A percentile compares a stretch with the other conserved stretches of the same genome.
Conservation (phyloP, 31 red algal species). For the Asparagopsis taxiformis region DNA sequence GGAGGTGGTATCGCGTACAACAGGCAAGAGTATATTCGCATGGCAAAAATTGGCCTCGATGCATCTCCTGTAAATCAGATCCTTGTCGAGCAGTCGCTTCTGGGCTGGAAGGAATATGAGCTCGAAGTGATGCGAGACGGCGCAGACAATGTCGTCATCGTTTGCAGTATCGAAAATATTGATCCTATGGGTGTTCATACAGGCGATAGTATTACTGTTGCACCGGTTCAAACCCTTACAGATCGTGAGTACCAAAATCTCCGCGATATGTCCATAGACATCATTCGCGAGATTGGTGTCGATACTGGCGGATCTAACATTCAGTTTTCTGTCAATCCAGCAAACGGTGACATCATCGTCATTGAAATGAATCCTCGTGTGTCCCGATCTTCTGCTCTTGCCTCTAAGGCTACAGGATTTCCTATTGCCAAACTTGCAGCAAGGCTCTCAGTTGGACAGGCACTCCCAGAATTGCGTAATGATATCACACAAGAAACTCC, state of each 20-base stretch:
- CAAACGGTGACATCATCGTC: slow-evolving; percentile 92
- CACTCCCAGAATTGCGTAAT: slow-evolving; percentile 81
- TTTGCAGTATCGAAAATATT: slow-evolving; percentile 98
- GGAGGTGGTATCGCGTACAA: slow-evolving; percentile 99
- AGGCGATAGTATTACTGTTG: slow-evolving; percentile 99
- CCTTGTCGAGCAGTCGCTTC: slow-evolving; percentile 91
- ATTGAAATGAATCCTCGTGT: slow-evolving; percentile 99
- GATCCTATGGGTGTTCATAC: slow-evolving; percentile 99
- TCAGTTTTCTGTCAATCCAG: slow-evolving; percentile 95
- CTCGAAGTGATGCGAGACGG: slow-evolving; percentile 99
- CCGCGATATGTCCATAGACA: slow-evolving; percentile 91
- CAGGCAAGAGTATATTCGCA: slow-evolving; percentile 85
- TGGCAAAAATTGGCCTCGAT: slow-evolving; percentile 91
- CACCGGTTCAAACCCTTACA: slow-evolving; percentile 93
- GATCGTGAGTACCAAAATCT: slow-evolving; percentile 98
- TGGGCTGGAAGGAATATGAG: slow-evolving; percentile 99
- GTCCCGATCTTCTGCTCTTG: slow-evolving; percentile 96
- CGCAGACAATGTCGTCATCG: slow-evolving; percentile 96
- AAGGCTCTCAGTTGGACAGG: slow-evolving; percentile 81
- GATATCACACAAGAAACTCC: slow-evolving; percentile 96
- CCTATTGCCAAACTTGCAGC: slow-evolving; percentile 99
- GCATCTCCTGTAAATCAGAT: slow-evolving; percentile 93
- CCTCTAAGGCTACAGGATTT: slow-evolving; percentile 98
- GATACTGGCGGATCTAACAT: slow-evolving; percentile 99
- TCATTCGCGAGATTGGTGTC: slow-evolving; percentile 99